Percentiles rank a stretch among this genome's conserved stretches.
These are phyloP conservation scores for Cladophialophora bantiana DNA, from an alignment of 2,329 filamentous ascomycete species.

Conservation along the genomic window DNA sequence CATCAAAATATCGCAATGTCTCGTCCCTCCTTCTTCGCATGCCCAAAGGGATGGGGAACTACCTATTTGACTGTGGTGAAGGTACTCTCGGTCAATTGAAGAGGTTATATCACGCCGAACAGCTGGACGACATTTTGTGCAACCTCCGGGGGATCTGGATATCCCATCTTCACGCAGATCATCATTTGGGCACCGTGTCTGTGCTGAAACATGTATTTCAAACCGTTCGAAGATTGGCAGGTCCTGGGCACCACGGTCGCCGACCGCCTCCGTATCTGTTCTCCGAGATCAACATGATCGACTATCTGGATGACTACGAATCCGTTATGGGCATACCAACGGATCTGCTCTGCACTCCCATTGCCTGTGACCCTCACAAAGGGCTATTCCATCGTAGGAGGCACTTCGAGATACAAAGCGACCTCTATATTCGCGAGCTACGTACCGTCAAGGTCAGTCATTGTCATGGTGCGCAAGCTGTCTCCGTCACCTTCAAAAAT, in stretches of 20 bases:
- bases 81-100: constrained; percentile 87
- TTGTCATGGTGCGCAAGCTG: constrained; percentile 78
- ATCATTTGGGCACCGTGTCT: constrained; percentile 84
- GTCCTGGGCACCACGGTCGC: constrained; percentile 3
- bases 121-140: constrained; percentile 73
- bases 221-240: constrained; percentile 12
- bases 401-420: constrained; percentile 31
- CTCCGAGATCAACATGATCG: constrained; percentile 73
- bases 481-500: constrained; percentile 77
- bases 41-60: constrained; percentile 78
- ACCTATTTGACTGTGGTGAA: constrained; percentile 90
- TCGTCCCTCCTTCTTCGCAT: constrained; percentile 85
- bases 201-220: constrained; percentile 61
- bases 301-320: constrained; percentile 80
- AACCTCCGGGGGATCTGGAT: constrained; percentile 88
- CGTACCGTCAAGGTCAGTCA: constrained; percentile 74
- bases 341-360: constrained; percentile 61
- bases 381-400: constrained; percentile 29
- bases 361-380: constrained; percentile 29
- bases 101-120: constrained; percentile 71
- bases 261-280: constrained; percentile 60
- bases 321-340: constrained; percentile 54
- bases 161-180: constrained; percentile 94
- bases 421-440: constrained; percentile 54
- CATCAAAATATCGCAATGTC: constrained; percentile 95